phyloP scores from a whole-genome alignment of 129 eudicot species.

The Deinandra increscens region DNA sequence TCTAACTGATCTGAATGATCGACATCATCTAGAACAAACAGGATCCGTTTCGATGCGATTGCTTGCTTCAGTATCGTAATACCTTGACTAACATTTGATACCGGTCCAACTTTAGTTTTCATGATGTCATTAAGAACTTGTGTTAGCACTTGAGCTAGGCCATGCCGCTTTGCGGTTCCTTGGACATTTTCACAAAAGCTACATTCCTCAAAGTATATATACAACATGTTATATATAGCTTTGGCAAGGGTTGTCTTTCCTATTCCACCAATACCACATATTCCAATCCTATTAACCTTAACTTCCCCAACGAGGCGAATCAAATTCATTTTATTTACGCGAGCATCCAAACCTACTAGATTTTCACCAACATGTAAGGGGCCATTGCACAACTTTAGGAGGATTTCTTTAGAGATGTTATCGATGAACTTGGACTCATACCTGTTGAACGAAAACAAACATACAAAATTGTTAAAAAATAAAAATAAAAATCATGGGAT shows the following conservation, averaged over 20 bases:
- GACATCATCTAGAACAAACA: constrained; percentile 14
- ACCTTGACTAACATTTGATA: constrained; percentile 6
- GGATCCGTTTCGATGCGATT: neutral
- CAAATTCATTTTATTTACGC: constrained; percentile 4
- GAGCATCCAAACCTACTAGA: constrained; percentile 18
- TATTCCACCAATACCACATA: constrained; percentile 29
- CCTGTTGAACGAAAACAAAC: constrained; percentile 1
- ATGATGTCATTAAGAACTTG: constrained; percentile 1
- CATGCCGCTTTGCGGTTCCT: constrained; percentile 1
- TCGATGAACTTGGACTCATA: constrained; percentile 29
- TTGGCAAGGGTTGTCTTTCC: constrained; percentile 28
- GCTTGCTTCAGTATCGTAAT: neutral
- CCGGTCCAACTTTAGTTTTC: too few species aligned
- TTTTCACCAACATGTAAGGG: constrained; percentile 23
- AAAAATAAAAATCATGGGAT: too few species aligned
- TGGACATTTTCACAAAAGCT: constrained; percentile 24
- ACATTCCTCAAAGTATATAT: neutral
- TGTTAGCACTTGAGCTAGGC: constrained; percentile 5
- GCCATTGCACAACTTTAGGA: neutral
- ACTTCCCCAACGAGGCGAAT: neutral
- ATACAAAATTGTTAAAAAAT: neutral
- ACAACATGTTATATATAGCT: constrained; percentile 16
- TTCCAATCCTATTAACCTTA: constrained; percentile 22
- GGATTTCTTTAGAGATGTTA: constrained; percentile 17
- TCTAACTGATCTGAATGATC: constrained; percentile 11